Base-by-base conservation (phyloP, 371 early-diverging fungal species). In the Lichtheimia ramosa region DNA sequence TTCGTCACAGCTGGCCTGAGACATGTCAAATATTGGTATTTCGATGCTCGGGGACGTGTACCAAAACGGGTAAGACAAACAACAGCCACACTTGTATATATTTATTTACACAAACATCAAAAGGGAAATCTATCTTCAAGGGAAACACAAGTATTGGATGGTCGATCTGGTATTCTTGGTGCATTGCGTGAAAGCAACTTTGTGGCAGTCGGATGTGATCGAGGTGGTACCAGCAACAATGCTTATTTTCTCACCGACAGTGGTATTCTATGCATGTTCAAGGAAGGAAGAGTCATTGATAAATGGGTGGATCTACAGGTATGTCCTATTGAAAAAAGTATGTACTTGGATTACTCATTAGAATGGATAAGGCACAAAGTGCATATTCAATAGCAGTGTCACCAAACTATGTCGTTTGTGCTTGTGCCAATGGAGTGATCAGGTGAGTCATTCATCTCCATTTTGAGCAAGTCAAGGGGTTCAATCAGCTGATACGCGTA, bases 261-360 rank as follows among this genome's bases (percentile, higher is more conserved):
- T 50, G 92, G 92, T 20, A 72, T 86, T 16, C 76, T 94, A 24
- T 83, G 89, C 58, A 63, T 82, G 50, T 91, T 94, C 54, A 81
- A 86, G 34, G 83, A 84, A 53, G 83, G 74, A 1, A 69, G 88
- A 49, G 73, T 83, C 7, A 71, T 93, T 70, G 89, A 89, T 50
- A 91, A 89, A 66, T 92, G 90, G 91, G 84, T 92, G 21, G 86
- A 92, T 67, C 71, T 92, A 49, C 87, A 90, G 77, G 89, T 88
- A 16, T 3, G 46, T 46, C n/a, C 21, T 46, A 21, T n/a, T 46
- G 24, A n/a, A 48, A 50, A 3, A 54, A 42, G 4, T 3, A 25
- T 48, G 18, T n/a, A 27, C 43, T 10, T 21, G 21, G 55, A 16
- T 34, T 3, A 34, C 34, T 34, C 6, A 34, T 10, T 1, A 8